Base-by-base conservation (phyloP, 2,329 filamentous ascomycete species). In the Aspergillus flavus region DNA sequence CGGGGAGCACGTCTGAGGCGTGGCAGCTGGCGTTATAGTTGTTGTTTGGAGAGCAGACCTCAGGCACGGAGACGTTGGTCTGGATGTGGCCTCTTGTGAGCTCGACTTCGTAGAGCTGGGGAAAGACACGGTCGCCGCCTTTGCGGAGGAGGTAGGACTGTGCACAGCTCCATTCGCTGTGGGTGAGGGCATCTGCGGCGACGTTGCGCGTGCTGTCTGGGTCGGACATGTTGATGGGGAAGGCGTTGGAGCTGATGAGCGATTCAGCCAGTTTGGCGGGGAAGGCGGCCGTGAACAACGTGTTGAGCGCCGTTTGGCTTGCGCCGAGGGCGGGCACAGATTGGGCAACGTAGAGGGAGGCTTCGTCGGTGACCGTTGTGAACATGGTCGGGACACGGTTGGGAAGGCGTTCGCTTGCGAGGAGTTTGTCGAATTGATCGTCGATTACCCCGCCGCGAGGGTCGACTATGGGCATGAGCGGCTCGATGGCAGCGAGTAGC, bases 11-110 rank as follows among this genome's bases (percentile, higher is more conserved):
- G 30, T 74, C 72, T 5, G 68, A 63, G 5, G 72, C 41, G 52
- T 74, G 72, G 58, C 72, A 74, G 12, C 69, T 70, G 2, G 72
- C 72, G 48, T 74, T 74, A 63, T 69, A 71, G 52, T 53, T 39
- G 3, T 26, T 28, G 62, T 73, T 73, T 7, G 72, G 72, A 16
- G 63, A 66, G 60, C 72, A 74, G 34, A 72, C 61, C 9, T 58
- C 63, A 1, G 71, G 69, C 4, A 66, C 60, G 19, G 36, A 28
- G 11, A 55, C 53, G 28, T 48, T 66, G 2, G 62, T 70, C 45
- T 69, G 68, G 26, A 67, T 59, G 58, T 74, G 72, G 39, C 72
- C 72, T 21, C 69, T 52, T 6, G 57, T 59, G 60, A 72, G 69
- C 50, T 69, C 58, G 9, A 68, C 30, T 41, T 70, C 61, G 59